Conservation (phyloP, 2,329 filamentous ascomycete genomes). For the Xylariomycetidae sp. region DNA sequence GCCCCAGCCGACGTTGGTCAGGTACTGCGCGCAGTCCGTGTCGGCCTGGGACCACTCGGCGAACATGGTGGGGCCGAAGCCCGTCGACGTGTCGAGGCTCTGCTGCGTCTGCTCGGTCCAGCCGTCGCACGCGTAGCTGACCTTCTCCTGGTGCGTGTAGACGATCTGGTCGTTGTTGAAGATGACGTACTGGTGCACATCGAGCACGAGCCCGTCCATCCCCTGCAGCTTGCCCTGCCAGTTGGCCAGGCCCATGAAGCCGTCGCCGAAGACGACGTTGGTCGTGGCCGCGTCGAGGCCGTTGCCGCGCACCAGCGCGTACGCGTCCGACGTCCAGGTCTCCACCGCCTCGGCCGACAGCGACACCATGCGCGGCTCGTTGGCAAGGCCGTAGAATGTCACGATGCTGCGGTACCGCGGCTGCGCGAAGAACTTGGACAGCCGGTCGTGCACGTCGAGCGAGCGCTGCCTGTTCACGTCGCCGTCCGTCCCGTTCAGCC, state of each 20-base stretch:
- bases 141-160: constrained; percentile 75
- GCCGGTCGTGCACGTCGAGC: constrained; percentile 78
- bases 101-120: constrained; percentile 77
- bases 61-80: constrained; percentile 90
- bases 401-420: constrained; percentile 88
- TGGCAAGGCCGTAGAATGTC: constrained; percentile 88
- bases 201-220: constrained; percentile 73
- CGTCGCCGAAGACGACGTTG: constrained; percentile 85
- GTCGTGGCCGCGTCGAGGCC: constrained; percentile 66
- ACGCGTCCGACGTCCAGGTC: constrained; percentile 73
- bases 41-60: constrained; percentile 98
- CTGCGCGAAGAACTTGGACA: constrained; percentile 91
- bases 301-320: constrained; percentile 68
- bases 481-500: constrained; percentile 89
- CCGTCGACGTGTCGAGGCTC: constrained; percentile 68
- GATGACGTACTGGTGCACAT: constrained; percentile 97
- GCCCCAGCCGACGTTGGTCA: constrained; percentile 87
- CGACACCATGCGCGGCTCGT: constrained; percentile 85
- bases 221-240: constrained; percentile 81
- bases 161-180: constrained; percentile 88
- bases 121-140: constrained; percentile 79
- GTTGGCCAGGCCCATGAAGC: constrained; percentile 84
- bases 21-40: constrained; percentile 81
- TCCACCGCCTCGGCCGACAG: constrained; percentile 65
- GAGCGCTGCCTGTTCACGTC: constrained; percentile 72